Conservation (phyloP, 2,329 filamentous ascomycete genomes). For the Xylariaceae sp. region DNA sequence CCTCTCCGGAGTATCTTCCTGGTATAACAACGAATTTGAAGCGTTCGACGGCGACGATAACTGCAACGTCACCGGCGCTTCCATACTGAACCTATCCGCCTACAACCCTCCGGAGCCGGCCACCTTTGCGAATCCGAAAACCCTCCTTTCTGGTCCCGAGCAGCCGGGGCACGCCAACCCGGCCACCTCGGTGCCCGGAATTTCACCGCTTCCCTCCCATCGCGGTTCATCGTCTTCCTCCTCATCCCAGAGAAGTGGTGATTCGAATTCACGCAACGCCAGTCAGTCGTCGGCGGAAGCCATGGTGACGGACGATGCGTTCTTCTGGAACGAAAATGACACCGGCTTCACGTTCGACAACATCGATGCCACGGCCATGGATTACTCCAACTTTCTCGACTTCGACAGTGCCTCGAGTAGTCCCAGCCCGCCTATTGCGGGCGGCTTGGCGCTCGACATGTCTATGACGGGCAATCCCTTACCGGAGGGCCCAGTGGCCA, state of each 20-base stretch:
- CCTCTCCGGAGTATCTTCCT: slow-evolving; percentile 39
- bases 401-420: slow-evolving; percentile 63
- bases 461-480: slow-evolving; percentile 12
- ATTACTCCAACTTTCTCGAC: slow-evolving; percentile 50
- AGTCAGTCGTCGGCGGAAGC: slow-evolving; percentile 34
- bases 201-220: slow-evolving; percentile 28
- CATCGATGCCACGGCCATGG: slow-evolving; percentile 25
- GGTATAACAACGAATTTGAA: slow-evolving; percentile 40
- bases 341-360: slow-evolving; percentile 28
- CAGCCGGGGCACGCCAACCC: slow-evolving; percentile 13
- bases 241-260: slow-evolving; percentile 31
- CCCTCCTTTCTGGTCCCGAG: slow-evolving; percentile 12
- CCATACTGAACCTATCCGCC: slow-evolving; percentile 34
- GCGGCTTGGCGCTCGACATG: slow-evolving; percentile 23
- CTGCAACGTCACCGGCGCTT: slow-evolving; percentile 32
- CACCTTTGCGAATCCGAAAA: slow-evolving; percentile 25
- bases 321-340: slow-evolving; percentile 25
- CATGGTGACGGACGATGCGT: slow-evolving; percentile 30
- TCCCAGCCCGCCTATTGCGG: slow-evolving; percentile 44
- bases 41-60: slow-evolving; percentile 40
- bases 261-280: slow-evolving; percentile 33
- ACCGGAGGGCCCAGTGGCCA: slow-evolving; percentile 27
- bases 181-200: slow-evolving; percentile 11
- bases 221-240: slow-evolving; percentile 38
- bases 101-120: slow-evolving; percentile 29